phyloP scores from a whole-genome alignment of 1,284 basidiomycete species.

The Fomitopsis pinicola region DNA sequence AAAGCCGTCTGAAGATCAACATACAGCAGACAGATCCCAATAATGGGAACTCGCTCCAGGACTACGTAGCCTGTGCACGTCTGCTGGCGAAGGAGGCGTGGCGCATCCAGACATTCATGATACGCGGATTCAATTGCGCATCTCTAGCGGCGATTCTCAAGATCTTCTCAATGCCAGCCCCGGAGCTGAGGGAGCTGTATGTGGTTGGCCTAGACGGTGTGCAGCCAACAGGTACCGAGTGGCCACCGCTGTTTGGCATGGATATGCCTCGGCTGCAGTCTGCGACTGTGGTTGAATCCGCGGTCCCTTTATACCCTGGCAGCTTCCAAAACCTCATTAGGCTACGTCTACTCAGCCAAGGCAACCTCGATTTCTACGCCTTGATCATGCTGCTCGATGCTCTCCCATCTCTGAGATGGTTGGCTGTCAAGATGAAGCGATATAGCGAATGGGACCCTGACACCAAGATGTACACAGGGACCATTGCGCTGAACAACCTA shows the following conservation, averaged over 20 bases:
- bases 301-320: not conserved
- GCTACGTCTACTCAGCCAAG: not conserved
- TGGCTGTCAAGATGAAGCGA: not conserved
- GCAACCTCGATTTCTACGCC: not conserved
- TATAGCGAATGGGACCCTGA: not conserved
- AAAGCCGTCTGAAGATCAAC: not conserved
- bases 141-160: not conserved
- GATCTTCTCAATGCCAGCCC: not conserved
- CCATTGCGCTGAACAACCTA: not conserved
- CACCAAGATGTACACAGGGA: not conserved
- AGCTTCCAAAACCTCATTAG: not conserved
- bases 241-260: not conserved
- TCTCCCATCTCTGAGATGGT: not conserved
- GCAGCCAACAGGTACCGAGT: not conserved
- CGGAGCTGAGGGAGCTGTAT: not conserved
- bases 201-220: not conserved
- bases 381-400: not conserved
- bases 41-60: not conserved
- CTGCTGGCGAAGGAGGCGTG: not conserved
- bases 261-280: not conserved
- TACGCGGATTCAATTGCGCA: not conserved
- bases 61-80: not conserved
- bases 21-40: not conserved
- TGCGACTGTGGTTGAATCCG: not conserved
- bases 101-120: not conserved